A percentile compares a stretch with the other conserved stretches of the same genome.
These are phyloP conservation scores for Ilex aquifolium DNA, from an alignment of 257 asterid genomes.

Conservation along the genomic window DNA sequence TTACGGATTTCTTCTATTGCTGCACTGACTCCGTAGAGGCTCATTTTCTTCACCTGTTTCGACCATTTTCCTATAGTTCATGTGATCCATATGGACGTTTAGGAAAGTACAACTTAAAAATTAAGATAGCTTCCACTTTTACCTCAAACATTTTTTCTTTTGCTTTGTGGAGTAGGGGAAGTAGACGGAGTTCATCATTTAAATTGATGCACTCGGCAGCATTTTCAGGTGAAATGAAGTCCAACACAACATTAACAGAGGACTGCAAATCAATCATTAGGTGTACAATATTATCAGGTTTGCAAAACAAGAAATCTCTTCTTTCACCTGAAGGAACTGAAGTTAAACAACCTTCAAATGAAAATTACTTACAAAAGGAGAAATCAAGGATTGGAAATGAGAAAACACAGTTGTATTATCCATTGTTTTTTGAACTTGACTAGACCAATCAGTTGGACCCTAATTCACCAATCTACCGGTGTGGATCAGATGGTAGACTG, in stretches of 20 bases:
- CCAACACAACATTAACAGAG: slow-evolving; percentile 65
- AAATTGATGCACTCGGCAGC: slow-evolving; percentile 62
- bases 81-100: slow-evolving; percentile 1
- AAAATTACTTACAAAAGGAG: too few species aligned
- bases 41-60: slow-evolving; percentile 81
- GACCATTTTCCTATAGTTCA: slow-evolving; percentile 11
- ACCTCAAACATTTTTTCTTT: slow-evolving; percentile 72
- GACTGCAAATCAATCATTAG: slow-evolving; percentile 42
- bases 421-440: too few species aligned
- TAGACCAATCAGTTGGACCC: too few species aligned
- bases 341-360: too few species aligned
- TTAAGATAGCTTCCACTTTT: slow-evolving; percentile 1
- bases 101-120: background rate
- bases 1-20: slow-evolving; percentile 62
- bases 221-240: slow-evolving; percentile 95
- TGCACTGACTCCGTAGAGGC: slow-evolving; percentile 49
- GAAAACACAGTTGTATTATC: too few species aligned
- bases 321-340: too few species aligned
- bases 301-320: too few species aligned
- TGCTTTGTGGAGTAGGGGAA: slow-evolving; percentile 77
- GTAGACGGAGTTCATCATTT: slow-evolving; percentile 78
- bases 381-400: too few species aligned
- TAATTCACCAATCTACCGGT: too few species aligned
- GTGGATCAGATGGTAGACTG: too few species aligned
- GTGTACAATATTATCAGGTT: too few species aligned